Evolutionary conservation across 176 grass and related monocot genomes (phyloP).

Genomic region (Lolium multiflorum): DNA sequence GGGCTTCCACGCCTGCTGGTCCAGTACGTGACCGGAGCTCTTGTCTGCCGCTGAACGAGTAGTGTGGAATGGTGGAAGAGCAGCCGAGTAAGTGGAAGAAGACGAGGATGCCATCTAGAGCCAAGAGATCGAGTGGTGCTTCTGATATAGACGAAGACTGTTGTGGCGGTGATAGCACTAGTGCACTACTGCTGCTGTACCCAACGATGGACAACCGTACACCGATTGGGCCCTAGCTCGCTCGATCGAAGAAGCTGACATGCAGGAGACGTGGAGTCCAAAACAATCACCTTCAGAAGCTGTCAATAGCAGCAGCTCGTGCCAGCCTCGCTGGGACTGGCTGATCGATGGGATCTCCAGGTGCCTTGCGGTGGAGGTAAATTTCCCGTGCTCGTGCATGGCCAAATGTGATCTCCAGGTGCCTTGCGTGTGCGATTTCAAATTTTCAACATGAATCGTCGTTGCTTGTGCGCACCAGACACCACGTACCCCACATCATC

Average conservation of each 20-base stretch:
- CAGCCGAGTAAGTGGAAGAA: not conserved
- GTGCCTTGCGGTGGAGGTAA: conserved; percentile 27
- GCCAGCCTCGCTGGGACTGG: not conserved
- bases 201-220: not conserved
- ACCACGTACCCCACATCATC: too few relatives aligned
- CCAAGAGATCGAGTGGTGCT: too few relatives aligned
- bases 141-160: not conserved
- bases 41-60: not conserved
- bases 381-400: conserved; percentile 12
- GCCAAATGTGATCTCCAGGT: not conserved
- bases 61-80: not conserved
- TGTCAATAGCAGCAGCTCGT: not conserved
- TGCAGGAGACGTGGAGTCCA: not conserved
- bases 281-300: not conserved
- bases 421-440: too few relatives aligned
- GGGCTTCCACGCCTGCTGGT: not conserved
- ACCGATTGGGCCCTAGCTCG: not conserved
- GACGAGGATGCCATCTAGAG: not conserved
- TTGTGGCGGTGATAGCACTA: not conserved
- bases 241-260: not conserved
- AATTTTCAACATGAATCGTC: not conserved
- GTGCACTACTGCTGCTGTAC: not conserved
- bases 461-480: not conserved
- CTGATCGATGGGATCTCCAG: conserved; percentile 18
- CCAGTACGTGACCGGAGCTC: not conserved